Base-by-base conservation (phyloP, 2,329 filamentous ascomycete species). In the Neofusicoccum sp. region DNA sequence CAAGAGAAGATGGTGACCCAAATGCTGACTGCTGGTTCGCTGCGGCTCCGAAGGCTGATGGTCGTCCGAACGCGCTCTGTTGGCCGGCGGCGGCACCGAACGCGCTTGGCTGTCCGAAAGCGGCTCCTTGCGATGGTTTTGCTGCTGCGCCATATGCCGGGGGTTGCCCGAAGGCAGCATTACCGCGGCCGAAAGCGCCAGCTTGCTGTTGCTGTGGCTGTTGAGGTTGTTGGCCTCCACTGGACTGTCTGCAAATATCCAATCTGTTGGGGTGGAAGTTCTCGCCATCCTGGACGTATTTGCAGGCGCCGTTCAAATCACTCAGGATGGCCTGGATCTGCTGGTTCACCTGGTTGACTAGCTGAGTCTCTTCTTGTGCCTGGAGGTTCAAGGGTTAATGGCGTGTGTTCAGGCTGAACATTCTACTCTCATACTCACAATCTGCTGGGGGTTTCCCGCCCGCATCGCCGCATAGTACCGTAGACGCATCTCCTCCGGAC, bases 401-500 rank as follows among this genome's bases (percentile, higher is more conserved):
- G 20, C 6, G 14, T 33, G 5, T 7, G 24, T 12, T 6, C 4
- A 11, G 3, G 9, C n/a, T n/a, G 31, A 24, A 6, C 1, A 1
- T 16, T 16, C 8, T 34, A 28, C 14, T 5, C 14, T 33, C 14
- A 36, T 31, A 68, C 70, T 76, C 79, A 86, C 76, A 30, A 82
- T 83, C 64, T 77, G 74, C 60, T 82, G 73, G 54, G 80, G 75
- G 60, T 87, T 89, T 1, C 89, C 89, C 6, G 82, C 70, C 7
- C 84, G 82, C 41, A 81, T 78, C 1, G 84, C 84, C 57, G 86
- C 79, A 69, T 93, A 93, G 70, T 91, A 88, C 24, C 80, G 77
- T 30, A 93, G 71, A 53, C 92, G 84, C 71, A 96, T 84, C 75
- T 98, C 93, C 73, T 98, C 93, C 41, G 89, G 89, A 69, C 91